Percentiles rank a stretch among this genome's conserved stretches.
phyloP scores from a whole-genome alignment of 1,139 yeast species.

The Pichia sp. region DNA sequence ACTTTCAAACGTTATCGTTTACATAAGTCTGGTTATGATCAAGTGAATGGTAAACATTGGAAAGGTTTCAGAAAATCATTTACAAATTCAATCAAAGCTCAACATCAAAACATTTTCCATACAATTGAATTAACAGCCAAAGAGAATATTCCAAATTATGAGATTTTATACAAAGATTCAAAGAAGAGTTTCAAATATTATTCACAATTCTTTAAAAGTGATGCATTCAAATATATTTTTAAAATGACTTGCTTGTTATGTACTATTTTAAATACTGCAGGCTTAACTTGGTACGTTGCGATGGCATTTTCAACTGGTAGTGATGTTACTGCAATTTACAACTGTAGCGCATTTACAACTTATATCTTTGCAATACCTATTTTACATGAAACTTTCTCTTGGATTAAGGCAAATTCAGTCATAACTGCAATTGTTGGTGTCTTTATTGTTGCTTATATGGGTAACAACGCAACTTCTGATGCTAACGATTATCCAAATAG shows the following conservation, averaged over 20 bases:
- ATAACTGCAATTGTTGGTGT: constrained; percentile 69
- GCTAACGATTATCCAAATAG: constrained; percentile 49
- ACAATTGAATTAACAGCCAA: constrained; percentile 31
- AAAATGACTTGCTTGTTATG: constrained; percentile 42
- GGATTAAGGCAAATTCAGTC: constrained; percentile 65
- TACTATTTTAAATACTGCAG: constrained; percentile 63
- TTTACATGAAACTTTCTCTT: constrained; percentile 56
- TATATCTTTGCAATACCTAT: constrained; percentile 78
- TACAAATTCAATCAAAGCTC: constrained; percentile 40
- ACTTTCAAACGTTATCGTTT: constrained; percentile 34
- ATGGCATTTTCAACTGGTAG: constrained; percentile 77
- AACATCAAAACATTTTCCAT: constrained; percentile 29
- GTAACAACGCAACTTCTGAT: constrained; percentile 26
- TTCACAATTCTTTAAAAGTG: constrained; percentile 35
- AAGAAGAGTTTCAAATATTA: constrained; percentile 33
- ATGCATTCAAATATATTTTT: constrained; percentile 45
- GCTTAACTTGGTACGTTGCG: constrained; percentile 81
- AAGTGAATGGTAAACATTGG: constrained; percentile 32
- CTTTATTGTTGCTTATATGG: constrained; percentile 71
- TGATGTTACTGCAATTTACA: constrained; percentile 85
- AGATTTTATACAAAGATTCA: constrained; percentile 18
- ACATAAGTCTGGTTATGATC: constrained; percentile 30
- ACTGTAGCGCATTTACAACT: constrained; percentile 85
- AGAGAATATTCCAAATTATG: constrained; percentile 21
- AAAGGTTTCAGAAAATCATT: constrained; percentile 35